Evolutionary conservation across 2,329 filamentous ascomycete genomes (phyloP).

Genomic region (Penicillium verrucosum): DNA sequence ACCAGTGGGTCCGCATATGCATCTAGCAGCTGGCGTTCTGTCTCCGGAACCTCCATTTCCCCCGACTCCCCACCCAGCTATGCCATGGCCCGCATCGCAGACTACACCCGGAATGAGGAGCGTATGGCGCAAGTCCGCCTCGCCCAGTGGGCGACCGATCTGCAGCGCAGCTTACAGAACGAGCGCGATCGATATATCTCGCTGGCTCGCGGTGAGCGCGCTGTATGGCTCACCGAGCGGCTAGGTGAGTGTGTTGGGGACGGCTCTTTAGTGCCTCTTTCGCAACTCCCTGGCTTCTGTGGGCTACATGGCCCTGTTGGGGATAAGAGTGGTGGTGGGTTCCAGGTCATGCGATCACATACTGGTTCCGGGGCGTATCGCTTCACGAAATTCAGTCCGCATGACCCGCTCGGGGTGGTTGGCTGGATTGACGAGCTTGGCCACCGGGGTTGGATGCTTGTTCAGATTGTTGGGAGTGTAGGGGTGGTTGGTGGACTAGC

Average conservation of each 20-base stretch:
- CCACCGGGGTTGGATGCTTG: conserved; percentile 61
- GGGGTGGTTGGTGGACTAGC: conserved; percentile 71
- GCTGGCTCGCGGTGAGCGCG: conserved; percentile 60
- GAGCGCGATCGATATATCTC: conserved; percentile 68
- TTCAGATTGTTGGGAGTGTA: conserved; percentile 72
- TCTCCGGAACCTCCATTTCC: conserved; percentile 24
- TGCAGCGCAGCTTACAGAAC: conserved; percentile 71
- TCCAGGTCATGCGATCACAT: conserved; percentile 25
- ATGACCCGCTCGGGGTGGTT: conserved; percentile 78
- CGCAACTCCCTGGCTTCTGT: conserved; percentile 34
- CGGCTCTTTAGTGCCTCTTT: conserved; percentile 58
- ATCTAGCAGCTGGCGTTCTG: conserved; percentile 9
- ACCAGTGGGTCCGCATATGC: neutral
- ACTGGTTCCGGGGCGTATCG: conserved; percentile 31
- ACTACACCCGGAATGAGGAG: conserved; percentile 60
- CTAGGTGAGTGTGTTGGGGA: conserved; percentile 66
- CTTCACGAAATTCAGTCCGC: conserved; percentile 46
- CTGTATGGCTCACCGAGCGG: conserved; percentile 65
- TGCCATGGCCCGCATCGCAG: conserved; percentile 59
- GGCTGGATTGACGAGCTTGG: conserved; percentile 65
- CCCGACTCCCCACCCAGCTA: conserved; percentile 46
- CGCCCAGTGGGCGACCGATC: conserved; percentile 76
- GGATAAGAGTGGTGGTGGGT: conserved; percentile 24
- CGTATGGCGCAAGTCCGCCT: conserved; percentile 65
- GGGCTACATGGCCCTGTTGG: conserved; percentile 21